Evolutionary conservation across 2,329 filamentous ascomycete genomes (phyloP), one percentile per base, ranked within the genome.

Genomic region (Purpureocillium lavendulum): DNA sequence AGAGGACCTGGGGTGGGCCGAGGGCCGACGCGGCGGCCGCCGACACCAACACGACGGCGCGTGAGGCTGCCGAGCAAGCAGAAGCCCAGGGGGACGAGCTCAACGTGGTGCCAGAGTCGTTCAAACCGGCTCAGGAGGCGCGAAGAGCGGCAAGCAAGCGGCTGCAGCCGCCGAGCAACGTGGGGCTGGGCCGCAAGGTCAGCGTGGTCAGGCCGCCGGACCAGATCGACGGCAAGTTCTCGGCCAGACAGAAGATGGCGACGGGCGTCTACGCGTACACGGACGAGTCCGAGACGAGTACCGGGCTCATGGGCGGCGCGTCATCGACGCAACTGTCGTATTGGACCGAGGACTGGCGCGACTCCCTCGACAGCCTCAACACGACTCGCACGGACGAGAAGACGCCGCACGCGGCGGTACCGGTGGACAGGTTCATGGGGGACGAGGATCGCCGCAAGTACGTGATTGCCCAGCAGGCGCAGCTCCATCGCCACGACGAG

Each of bases 1-100:
- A 95, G 59, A 76, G 90, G 48, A 97, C 90, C 2, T 98, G 92
- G 90, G 90, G 90, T 49, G 90, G 90, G 0, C 92, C 90, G 10
- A 77, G 90, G 53, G 88, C 87, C 2, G 90, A 97, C 61, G 89
- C 89, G 1, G 87, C 84, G 24, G 73, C 80, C 31, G 89, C 89
- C 3, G 84, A 94, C 57, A 68, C 73, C 11, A 67, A 78, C 43
- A 92, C 81, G 0, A 88, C 85, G 1, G 81, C 86, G 2, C 82
- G 85, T 49, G 75, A 94, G 60, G 90, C 84, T n/a, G 84, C 88
- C 39, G 86, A 92, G 53, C 73, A 82, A 49, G 88, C 90, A 13
- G 80, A 84, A 53, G 73, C 80, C 35, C 71, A 74, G 10, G 89
- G 88, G 1, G 88, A 97, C 54, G 90, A 95, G 48, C 75, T 96